Percentiles rank a stretch among this genome's conserved stretches.
These are phyloP conservation scores for Penicillium pulvis DNA, from an alignment of 495 filamentous ascomycete species.

Conservation along the genomic window DNA sequence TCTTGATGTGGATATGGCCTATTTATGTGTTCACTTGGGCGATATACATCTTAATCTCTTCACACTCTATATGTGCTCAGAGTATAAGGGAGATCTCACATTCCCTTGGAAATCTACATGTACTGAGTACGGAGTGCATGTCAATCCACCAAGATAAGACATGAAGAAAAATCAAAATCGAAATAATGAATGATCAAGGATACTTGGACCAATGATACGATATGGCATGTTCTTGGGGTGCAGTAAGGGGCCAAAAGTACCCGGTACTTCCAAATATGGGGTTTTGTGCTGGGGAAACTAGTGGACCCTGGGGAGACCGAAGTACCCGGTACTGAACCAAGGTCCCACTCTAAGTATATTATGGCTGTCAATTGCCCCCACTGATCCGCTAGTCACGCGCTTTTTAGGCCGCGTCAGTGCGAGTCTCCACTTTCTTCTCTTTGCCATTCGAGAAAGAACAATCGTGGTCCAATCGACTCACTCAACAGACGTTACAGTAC, in stretches of 20 bases:
- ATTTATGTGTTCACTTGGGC: background rate
- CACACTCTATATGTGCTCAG: background rate
- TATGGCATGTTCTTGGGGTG: background rate
- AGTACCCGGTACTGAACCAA: conserved; percentile 4
- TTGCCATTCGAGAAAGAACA: background rate
- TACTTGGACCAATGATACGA: background rate
- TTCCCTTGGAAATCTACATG: too few relatives aligned
- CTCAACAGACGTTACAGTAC: background rate
- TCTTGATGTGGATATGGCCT: background rate
- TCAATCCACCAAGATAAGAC: background rate
- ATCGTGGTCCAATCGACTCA: conserved; percentile 2
- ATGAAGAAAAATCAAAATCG: background rate
- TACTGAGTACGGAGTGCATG: too few relatives aligned
- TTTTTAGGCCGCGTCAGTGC: conserved; percentile 15
- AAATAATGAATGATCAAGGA: background rate
- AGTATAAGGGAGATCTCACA: background rate
- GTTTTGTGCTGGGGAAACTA: background rate
- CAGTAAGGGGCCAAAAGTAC: background rate
- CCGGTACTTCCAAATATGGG: background rate
- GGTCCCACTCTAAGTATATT: background rate
- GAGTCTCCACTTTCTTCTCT: conserved; percentile 22
- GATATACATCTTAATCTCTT: too few relatives aligned
- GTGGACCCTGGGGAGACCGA: background rate
- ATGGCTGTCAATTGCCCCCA: conserved; percentile 12
- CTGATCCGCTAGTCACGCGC: conserved; percentile 45